These are phyloP conservation scores for Scedosporium minutisporum DNA, from an alignment of 2,329 filamentous ascomycete genomes.

Conservation along the genomic window DNA sequence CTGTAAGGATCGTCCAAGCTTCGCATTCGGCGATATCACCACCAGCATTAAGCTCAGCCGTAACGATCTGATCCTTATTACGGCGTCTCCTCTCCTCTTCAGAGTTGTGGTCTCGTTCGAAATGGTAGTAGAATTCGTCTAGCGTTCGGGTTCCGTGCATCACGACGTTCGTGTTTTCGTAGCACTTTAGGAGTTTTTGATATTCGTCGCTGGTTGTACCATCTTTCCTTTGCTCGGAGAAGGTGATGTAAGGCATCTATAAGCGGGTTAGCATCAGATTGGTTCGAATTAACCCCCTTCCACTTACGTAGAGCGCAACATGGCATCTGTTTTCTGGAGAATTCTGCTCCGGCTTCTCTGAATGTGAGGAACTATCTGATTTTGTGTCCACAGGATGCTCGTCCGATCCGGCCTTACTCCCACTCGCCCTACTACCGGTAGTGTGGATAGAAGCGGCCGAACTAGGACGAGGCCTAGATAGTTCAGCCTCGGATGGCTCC, in stretches of 20 bases:
- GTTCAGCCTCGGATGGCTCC: not conserved
- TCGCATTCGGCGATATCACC: not conserved
- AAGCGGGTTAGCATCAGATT: not conserved
- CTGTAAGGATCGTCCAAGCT: slow-evolving; percentile 8
- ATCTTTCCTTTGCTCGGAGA: not conserved
- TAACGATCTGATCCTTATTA: slow-evolving; percentile 10
- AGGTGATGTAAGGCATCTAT: slow-evolving; percentile 4
- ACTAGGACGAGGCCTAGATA: not conserved
- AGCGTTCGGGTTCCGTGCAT: slow-evolving; percentile 11
- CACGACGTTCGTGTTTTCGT: not conserved
- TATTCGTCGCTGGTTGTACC: not conserved
- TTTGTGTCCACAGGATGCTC: not conserved
- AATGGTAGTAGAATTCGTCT: slow-evolving; percentile 13
- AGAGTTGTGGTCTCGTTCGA: slow-evolving; percentile 1
- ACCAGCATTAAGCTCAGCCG: not conserved
- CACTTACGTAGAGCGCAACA: slow-evolving; percentile 1
- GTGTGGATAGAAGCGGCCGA: too few species aligned
- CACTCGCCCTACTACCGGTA: too few species aligned
- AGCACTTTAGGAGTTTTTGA: not conserved
- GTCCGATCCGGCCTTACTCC: not conserved
- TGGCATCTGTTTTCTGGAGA: not conserved
- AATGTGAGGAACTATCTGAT: too few species aligned
- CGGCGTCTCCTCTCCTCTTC: slow-evolving; percentile 1
- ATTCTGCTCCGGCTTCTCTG: not conserved
- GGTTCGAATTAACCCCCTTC: not conserved